These are phyloP conservation scores for Ceratobasidium sp. DNA, from an alignment of 1,284 basidiomycete species.

Conservation along the genomic window DNA sequence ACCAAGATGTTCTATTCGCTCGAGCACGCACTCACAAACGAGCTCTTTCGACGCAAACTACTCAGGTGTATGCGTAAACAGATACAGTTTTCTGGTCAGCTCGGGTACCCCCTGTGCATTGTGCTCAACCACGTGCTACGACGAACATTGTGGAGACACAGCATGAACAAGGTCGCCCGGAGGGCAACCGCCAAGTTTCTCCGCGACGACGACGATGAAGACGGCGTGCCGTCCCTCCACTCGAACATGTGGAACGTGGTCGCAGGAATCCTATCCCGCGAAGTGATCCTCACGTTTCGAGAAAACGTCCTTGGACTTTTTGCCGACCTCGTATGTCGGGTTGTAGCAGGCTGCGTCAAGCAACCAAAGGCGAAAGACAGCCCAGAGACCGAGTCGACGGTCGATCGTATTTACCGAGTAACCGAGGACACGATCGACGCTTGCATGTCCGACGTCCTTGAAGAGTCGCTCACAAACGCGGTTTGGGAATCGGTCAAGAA, in stretches of 20 bases:
- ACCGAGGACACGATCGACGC: not conserved
- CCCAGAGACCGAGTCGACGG: not conserved
- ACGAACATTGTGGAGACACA: not conserved
- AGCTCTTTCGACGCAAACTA: not conserved
- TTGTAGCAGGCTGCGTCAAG: not conserved
- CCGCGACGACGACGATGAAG: not conserved
- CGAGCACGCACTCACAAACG: not conserved
- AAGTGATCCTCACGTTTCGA: not conserved
- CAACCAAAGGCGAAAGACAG: not conserved
- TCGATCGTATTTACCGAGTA: not conserved
- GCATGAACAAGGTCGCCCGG: not conserved
- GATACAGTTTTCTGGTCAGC: not conserved
- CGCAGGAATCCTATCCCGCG: not conserved
- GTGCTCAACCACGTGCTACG: not conserved
- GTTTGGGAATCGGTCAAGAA: not conserved
- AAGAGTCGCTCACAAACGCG: not conserved
- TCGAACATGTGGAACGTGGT: not conserved
- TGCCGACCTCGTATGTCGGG: not conserved
- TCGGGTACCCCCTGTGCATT: not conserved
- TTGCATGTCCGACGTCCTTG: not conserved
- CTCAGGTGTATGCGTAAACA: not conserved
- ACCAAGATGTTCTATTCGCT: not conserved
- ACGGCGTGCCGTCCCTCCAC: not conserved
- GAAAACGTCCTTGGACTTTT: not conserved
- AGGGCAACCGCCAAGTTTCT: constrained; percentile 6